Evolutionary conservation across 1,139 yeast species (phyloP), one percentile per base, ranked within the genome.

Genomic region (Geotrichum macrosporum): DNA sequence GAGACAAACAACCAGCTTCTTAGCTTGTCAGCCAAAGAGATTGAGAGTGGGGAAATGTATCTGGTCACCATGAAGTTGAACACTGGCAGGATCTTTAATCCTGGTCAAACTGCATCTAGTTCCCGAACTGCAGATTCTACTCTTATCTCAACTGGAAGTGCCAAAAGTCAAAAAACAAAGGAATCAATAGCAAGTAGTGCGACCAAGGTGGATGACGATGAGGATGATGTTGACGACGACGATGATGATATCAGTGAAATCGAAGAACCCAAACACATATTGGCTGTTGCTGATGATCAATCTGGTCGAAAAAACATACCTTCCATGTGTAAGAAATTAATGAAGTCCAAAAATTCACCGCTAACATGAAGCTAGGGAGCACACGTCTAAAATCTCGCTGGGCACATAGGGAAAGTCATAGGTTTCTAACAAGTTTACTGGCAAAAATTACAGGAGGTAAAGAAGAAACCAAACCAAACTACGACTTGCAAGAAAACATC

Each of bases 241-340:
- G n/a, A n/a, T n/a, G n/a, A n/a, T n/a, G n/a, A n/a, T n/a, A n/a
- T n/a, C n/a, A n/a, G n/a, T n/a, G n/a, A n/a, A n/a, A n/a, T n/a
- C n/a, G n/a, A 24, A 24, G 27, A 24, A 10, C 27, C 27, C 27
- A 24, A 24, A 6, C 6, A 24, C 27, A 24, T 8, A 24, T 24
- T 24, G 6, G 27, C 10, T 8, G 6, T 10, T 10, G 6, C 10
- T 24, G 27, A 10, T 10, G 27, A 24, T 8, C 6, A 24, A 24
- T n/a, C n/a, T n/a, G n/a, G n/a, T n/a, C n/a, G n/a, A n/a, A n/a
- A n/a, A n/a, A n/a, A n/a, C n/a, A n/a, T n/a, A n/a, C n/a, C n/a
- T n/a, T 19, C 38, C 26, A 35, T 35, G 38, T 35, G 38, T 35
- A 35, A 35, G 38, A 24, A 8, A 24, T 6, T 13, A 13, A 20